Conservation (phyloP, 164 flowering plant genomes). For the Kalanchoe fedtschenkoi region DNA sequence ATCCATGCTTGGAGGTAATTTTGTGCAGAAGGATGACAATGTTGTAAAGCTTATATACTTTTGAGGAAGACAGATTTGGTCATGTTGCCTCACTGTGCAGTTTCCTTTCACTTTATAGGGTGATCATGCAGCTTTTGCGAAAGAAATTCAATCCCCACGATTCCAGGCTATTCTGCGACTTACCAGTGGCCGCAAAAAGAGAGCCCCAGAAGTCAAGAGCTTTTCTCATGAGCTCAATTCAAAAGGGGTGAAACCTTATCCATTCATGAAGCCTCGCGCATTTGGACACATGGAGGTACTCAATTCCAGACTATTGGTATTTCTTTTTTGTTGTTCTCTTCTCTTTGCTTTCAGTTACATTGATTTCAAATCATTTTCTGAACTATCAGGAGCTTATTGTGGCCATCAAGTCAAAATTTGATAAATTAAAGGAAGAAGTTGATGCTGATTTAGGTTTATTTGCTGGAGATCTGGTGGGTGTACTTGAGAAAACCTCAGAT, state of each 20-base stretch:
- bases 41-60: background rate
- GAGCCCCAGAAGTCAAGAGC: slow-evolving; percentile 69
- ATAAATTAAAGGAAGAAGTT: slow-evolving; percentile 81
- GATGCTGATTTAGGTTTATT: slow-evolving; percentile 61
- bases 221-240: slow-evolving; percentile 97
- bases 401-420: slow-evolving; percentile 62
- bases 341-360: background rate
- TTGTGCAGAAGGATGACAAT: background rate
- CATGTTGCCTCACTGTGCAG: slow-evolving; percentile 8
- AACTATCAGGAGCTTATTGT: slow-evolving; percentile 56
- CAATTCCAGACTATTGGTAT: background rate
- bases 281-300: slow-evolving; percentile 70
- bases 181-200: slow-evolving; percentile 78
- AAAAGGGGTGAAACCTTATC: slow-evolving; percentile 82
- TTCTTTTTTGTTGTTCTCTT: background rate
- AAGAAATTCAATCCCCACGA: slow-evolving; percentile 86
- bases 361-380: background rate
- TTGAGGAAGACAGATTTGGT: background rate
- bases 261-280: slow-evolving; percentile 79
- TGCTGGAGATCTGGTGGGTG: slow-evolving; percentile 79
- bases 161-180: slow-evolving; percentile 80
- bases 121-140: slow-evolving; percentile 38
- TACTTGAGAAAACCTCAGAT: slow-evolving; percentile 51
- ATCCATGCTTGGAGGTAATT: slow-evolving; percentile 50
- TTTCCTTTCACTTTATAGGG: slow-evolving; percentile 25